Evolutionary conservation across 345 rosid genomes (phyloP).

Genomic region (Bruguiera gymnorhiza): DNA sequence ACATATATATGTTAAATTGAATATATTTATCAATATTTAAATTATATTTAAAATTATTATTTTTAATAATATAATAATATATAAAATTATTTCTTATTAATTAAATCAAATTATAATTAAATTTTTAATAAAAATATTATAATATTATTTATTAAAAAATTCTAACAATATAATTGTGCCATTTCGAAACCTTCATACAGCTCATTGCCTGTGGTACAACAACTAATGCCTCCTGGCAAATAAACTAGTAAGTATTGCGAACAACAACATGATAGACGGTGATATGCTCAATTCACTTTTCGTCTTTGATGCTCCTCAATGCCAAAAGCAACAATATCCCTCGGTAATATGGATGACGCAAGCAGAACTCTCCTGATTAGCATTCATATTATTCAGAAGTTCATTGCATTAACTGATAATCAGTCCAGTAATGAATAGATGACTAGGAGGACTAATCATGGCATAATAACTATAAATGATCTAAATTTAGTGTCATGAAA

Average conservation of each 20-base stretch:
- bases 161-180: no score
- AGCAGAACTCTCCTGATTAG: slow-evolving; percentile 72
- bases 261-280: background rate
- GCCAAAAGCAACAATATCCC: slow-evolving; percentile 51
- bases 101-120: no score
- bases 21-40: no score
- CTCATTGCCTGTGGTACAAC: background rate
- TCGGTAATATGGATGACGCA: slow-evolving; percentile 59
- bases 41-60: no score
- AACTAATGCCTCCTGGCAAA: background rate
- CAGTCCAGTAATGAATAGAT: no score
- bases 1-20: no score
- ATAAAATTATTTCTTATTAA: no score
- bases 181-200: background rate
- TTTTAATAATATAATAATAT: no score
- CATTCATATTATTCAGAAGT: background rate
- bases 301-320: slow-evolving; percentile 53
- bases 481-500: background rate
- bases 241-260: background rate
- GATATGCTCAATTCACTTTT: slow-evolving; percentile 42
- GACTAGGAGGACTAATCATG: no score
- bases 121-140: no score
- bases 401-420: background rate
- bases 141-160: no score
- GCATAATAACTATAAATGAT: no score